phyloP scores from a whole-genome alignment of 192 early-diverging fungal genomes.

The Podila clonocystis region DNA sequence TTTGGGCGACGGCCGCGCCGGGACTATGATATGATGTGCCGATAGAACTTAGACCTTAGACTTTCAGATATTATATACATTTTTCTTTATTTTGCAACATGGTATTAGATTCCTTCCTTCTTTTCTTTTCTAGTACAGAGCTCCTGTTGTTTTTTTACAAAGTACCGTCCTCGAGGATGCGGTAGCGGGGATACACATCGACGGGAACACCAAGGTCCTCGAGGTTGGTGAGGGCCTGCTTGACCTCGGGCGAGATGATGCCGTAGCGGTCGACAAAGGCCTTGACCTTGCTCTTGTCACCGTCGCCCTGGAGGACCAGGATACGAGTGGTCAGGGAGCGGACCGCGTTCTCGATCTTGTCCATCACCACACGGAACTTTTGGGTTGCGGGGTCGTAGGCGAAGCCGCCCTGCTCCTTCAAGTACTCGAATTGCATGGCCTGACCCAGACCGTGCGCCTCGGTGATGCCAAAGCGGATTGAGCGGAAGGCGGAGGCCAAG shows the following conservation, averaged over 20 bases:
- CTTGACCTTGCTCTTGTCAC: slow-evolving; percentile 67
- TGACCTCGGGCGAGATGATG: slow-evolving; percentile 55
- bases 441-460: slow-evolving; percentile 80
- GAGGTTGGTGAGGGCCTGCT: slow-evolving; percentile 61
- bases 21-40: slow-evolving; percentile 48
- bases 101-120: not conserved
- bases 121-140: not conserved
- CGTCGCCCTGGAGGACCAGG: slow-evolving; percentile 76
- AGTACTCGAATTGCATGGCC: slow-evolving; percentile 75
- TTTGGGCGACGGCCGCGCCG: slow-evolving; percentile 28
- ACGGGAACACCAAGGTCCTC: slow-evolving; percentile 55
- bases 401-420: slow-evolving; percentile 75
- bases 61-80: not conserved
- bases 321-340: slow-evolving; percentile 69
- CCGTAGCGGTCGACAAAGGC: slow-evolving; percentile 69
- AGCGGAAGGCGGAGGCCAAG: slow-evolving; percentile 76
- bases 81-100: not conserved
- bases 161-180: slow-evolving; percentile 47
- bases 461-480: slow-evolving; percentile 74
- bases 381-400: slow-evolving; percentile 46
- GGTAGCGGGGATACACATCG: slow-evolving; percentile 48
- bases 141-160: slow-evolving; percentile 4
- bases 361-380: slow-evolving; percentile 70
- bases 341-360: slow-evolving; percentile 64
- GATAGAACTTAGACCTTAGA: slow-evolving; percentile 2